Base-by-base conservation (phyloP, 305 asterid species). In the Plantago rigida region DNA sequence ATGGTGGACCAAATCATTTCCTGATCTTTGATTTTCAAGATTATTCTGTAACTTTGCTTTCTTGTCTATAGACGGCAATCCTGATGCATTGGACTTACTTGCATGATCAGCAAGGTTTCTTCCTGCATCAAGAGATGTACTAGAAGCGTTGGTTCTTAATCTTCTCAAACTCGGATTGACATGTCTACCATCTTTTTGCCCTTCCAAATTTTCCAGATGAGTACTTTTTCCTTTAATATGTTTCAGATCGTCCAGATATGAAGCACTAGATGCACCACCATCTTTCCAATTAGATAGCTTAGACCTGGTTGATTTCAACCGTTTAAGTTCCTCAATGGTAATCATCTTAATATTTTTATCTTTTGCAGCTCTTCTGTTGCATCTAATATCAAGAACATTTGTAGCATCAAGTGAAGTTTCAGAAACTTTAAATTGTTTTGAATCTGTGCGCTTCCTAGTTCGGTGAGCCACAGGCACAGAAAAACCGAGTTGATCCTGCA, bases 401-500 rank as follows among this genome's bases (percentile, higher is more conserved):
- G 47, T 52, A 59, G 49, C 63, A 66, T 48, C 70, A 29, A n/a
- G 22, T 10, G 10, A 13, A 28, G 45, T 54, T 54, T 54, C 41
- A 58, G 47, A 64, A 68, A 54, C 68, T 62, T 76, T 73, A 63
- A 68, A 66, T 51, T 51, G 59, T 58, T 63, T 72, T 47, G 47
- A 50, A 65, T 67, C 71, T n/a, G 34, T n/a, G 31, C 69, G 67
- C 42, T 66, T 75, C 84, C 87, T 78, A 51, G 96, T 90, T 70
- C 83, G 84, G 70, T 65, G 76, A 68, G 87, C 87, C 69, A 82
- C 77, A 56, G 97, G 89, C 4, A 74, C 65, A 57, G 75, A 53
- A 60, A 72, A 65, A 59, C 19, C 77, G 60, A 54, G 76, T 59
- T 73, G 80, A 63, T 81, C 74, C 69, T 61, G 70, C 66, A 59